These are phyloP conservation scores for Leccinum subspadiceum DNA, from an alignment of 1,284 basidiomycete genomes.

Conservation along the genomic window DNA sequence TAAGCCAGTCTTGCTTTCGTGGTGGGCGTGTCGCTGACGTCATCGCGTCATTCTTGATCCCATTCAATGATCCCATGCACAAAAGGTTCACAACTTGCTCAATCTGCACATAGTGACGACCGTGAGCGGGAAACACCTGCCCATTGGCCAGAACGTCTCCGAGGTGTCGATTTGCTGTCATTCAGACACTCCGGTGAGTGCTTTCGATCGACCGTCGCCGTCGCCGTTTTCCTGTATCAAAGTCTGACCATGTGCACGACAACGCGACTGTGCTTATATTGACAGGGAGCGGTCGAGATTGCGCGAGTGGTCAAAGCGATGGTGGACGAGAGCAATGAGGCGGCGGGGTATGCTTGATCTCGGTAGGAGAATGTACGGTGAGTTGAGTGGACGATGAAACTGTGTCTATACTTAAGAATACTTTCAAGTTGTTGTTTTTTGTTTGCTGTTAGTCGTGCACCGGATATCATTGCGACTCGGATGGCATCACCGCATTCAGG, in stretches of 20 bases:
- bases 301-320: constrained; percentile 47
- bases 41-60: no score
- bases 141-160: constrained; percentile 41
- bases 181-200: constrained; percentile 60
- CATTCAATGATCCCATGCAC: background rate
- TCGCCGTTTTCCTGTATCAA: background rate
- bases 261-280: background rate
- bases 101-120: constrained; percentile 47
- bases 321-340: constrained; percentile 49
- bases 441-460: background rate
- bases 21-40: background rate
- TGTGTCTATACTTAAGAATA: background rate
- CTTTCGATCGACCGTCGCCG: background rate
- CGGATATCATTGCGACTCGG: no score
- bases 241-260: background rate
- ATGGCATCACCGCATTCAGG: no score
- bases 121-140: constrained; percentile 38
- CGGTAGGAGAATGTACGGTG: background rate
- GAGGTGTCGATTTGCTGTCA: constrained; percentile 65
- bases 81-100: constrained; percentile 47
- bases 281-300: constrained; percentile 52
- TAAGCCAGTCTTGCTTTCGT: constrained; percentile 22
- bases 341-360: constrained; percentile 15
- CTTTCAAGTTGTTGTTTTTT: background rate
- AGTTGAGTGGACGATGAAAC: background rate